A percentile compares a stretch with the other conserved stretches of the same genome.
phyloP scores from a whole-genome alignment of 2,329 filamentous ascomycete species.

The Fusarium pilosicola region DNA sequence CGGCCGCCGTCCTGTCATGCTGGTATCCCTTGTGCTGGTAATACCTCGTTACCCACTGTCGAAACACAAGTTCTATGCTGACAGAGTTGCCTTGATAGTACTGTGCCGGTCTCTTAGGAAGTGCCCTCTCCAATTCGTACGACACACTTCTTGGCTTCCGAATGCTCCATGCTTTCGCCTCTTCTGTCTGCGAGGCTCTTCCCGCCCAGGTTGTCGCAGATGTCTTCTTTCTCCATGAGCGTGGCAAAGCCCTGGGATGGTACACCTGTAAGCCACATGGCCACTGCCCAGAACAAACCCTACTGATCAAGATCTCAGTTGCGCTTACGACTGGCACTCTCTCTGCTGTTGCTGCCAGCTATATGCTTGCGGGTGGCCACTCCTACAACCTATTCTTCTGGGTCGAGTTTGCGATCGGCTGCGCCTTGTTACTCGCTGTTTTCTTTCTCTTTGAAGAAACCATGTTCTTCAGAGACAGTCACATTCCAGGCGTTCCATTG shows the following conservation, averaged over 20 bases:
- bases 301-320: neutral
- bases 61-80: neutral
- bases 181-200: neutral
- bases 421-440: neutral
- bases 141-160: neutral
- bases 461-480: neutral
- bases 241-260: neutral
- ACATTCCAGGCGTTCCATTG: neutral
- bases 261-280: neutral
- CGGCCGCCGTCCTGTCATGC: neutral
- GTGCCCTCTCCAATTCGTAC: neutral
- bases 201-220: neutral
- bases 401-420: neutral
- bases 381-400: neutral
- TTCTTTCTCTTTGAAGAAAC: neutral
- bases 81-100: neutral
- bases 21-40: neutral
- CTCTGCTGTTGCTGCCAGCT: neutral
- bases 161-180: neutral
- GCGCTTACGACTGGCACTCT: neutral
- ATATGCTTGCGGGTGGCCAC: neutral
- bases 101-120: neutral
- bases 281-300: too few species aligned
- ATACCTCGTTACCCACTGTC: neutral
- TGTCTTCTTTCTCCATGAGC: neutral